Base-by-base conservation (phyloP, 2,329 filamentous ascomycete species). In the Fusarium brevicatenulatum region DNA sequence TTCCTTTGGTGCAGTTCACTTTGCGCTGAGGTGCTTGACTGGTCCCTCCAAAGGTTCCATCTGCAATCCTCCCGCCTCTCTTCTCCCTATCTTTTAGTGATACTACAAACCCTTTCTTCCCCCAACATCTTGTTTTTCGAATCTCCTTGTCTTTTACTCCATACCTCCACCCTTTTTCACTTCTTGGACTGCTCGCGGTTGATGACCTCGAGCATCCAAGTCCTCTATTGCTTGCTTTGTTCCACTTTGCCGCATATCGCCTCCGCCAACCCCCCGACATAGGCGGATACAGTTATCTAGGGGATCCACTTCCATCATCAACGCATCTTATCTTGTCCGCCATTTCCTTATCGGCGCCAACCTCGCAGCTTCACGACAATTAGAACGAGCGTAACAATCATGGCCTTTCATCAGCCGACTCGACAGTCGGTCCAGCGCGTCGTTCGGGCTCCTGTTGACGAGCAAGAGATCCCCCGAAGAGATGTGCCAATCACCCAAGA, bases 331-430 rank as follows among this genome's bases (percentile, higher is more conserved):
- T 76, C 77, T 68, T 61, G 71, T 62, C 71, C 68, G 56, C 61
- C 70, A 57, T 53, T 68, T 72, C 62, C 70, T 76, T 74, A 76
- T 77, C 74, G 46, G 58, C 63, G 54, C 53, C 66, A 72, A 55
- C 52, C 42, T 77, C 69, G 52, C 68, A 55, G 71, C 56, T 62
- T 43, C 66, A 55, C 55, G 47, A 54, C 62, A 23, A 58, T 44
- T 54, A 28, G 43, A 50, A 68, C 58, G 52, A 54, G 43, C 68
- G 42, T 56, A 57, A 62, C 53, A 63, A 74, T 53, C 66, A 90
- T 90, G 87, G 87, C 88, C 70, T 91, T 91, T 76, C 89, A 89
- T 70, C 89, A 91, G 76, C 86, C 89, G 50, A 86, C 88, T 42
- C 85, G 86, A 66, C 87, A 87, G 75, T 80, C 85, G 36, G 81